A percentile compares a stretch with the other conserved stretches of the same genome.
Conservation (phyloP, 202 grass and related monocot genomes). For the Elaeis oleifera region DNA sequence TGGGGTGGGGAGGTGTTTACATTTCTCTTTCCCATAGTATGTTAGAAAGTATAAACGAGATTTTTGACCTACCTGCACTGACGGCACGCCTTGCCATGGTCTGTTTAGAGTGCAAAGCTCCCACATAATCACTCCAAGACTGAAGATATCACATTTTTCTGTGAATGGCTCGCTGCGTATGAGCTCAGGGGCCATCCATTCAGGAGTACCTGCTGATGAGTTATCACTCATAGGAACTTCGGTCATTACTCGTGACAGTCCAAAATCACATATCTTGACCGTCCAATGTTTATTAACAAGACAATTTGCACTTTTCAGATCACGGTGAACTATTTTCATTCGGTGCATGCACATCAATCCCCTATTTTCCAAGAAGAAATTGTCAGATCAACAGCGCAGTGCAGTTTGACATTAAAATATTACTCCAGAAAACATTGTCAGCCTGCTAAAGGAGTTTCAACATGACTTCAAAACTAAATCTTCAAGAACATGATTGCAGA, state of each 20-base stretch:
- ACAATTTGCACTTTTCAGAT: constrained; percentile 95
- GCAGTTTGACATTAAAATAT: constrained; percentile 10
- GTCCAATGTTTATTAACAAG: constrained; percentile 94
- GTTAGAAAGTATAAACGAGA: constrained; percentile 1
- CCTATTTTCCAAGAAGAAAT: constrained; percentile 40
- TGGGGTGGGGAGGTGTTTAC: neutral
- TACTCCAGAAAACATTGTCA: too few relatives aligned
- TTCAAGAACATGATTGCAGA: too few relatives aligned
- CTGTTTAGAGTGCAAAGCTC: constrained; percentile 88
- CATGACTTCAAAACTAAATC: too few relatives aligned
- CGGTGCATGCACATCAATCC: constrained; percentile 96
- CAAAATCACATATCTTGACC: constrained; percentile 96
- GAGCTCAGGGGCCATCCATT: constrained; percentile 99
- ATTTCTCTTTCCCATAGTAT: constrained; percentile 7
- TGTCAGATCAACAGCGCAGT: constrained; percentile 10
- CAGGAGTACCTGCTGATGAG: constrained; percentile 82
- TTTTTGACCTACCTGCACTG: constrained; percentile 63
- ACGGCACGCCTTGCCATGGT: constrained; percentile 77
- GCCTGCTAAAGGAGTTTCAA: too few relatives aligned
- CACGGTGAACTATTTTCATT: constrained; percentile 86
- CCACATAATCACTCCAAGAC: constrained; percentile 98
- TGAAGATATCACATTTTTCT: constrained; percentile 97
- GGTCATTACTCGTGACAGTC: constrained; percentile 62
- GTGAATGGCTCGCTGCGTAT: constrained; percentile 85
- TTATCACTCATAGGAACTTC: constrained; percentile 61